Evolutionary conservation across 2,329 filamentous ascomycete species (phyloP), one percentile per base, ranked within the genome.

Genomic region (Clarireedia homoeocarpa): DNA sequence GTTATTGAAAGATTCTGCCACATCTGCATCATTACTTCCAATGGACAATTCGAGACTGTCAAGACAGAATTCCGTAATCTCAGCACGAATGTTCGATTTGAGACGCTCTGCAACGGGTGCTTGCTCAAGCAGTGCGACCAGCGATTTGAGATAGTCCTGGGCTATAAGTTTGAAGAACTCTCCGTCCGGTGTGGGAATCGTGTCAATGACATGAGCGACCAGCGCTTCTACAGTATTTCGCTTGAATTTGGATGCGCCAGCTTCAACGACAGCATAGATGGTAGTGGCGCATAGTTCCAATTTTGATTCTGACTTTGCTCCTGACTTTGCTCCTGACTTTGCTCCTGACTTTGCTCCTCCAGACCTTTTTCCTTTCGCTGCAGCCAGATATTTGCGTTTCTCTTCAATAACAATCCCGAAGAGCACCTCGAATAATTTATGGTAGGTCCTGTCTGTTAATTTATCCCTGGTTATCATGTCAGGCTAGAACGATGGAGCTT

Each of bases 91-190:
- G 14, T 82, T 76, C 20, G 74, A 75, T 10, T 83, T 79, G 12
- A 97, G 75, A 65, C 91, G 85, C 71, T 97, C 95, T 27, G 88
- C 83, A 69, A 95, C 90, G 17, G 89, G 80, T 47, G 83, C 82
- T 64, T 88, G 82, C 44, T 83, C 81, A 17, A 97, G 77, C 3
- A 96, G 72, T 27, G 80, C 77, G 4, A 80, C 75, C 62, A 99
- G 73, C 20, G 84, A 81, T 73, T 89, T 95, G 62, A 89, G 78
- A 68, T 96, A 95, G 66, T 94, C 84, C 49, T 84, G 78, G 24
- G 84, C 73, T 5, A 99, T 76, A 12, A 87, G 85, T 56, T 84
- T 77, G 61, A 89, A 83, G 53, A 86, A 81, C 2, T 75, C 78
- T 14, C 83, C 83, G 53, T 84, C 80, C 1, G 77, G 70, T 15